A percentile compares a stretch with the other conserved stretches of the same genome.
phyloP scores from a whole-genome alignment of 345 rosid species.

The Pugionium cornutum region DNA sequence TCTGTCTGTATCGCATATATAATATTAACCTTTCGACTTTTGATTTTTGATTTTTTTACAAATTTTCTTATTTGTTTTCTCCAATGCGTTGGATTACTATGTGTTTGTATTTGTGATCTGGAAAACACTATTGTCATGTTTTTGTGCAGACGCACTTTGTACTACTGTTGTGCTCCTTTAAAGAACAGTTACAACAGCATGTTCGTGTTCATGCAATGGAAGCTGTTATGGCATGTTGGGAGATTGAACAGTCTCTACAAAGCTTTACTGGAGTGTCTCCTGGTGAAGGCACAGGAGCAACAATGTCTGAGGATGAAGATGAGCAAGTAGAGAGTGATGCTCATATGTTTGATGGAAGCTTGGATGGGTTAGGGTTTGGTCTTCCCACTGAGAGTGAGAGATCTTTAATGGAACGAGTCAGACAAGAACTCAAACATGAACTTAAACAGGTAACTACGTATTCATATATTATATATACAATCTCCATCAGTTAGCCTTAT shows the following conservation, averaged over 20 bases:
- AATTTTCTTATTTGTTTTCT: background rate
- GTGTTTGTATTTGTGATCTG: slow-evolving; percentile 12
- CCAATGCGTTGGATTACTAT: background rate
- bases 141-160: slow-evolving; percentile 83
- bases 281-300: slow-evolving; percentile 97
- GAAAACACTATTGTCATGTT: background rate
- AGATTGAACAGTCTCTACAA: slow-evolving; percentile 92
- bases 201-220: slow-evolving; percentile 99
- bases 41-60: background rate
- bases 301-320: slow-evolving; percentile 99
- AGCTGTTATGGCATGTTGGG: slow-evolving; percentile 99
- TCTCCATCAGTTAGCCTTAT: background rate
- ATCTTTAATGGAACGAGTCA: slow-evolving; percentile 94
- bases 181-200: slow-evolving; percentile 96
- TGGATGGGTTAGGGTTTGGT: slow-evolving; percentile 68
- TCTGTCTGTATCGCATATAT: slow-evolving; percentile 7
- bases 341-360: slow-evolving; percentile 54
- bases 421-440: slow-evolving; percentile 93
- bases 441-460: slow-evolving; percentile 66
- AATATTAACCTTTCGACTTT: slow-evolving; percentile 6
- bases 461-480: too few species aligned
- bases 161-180: slow-evolving; percentile 80
- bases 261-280: slow-evolving; percentile 98
- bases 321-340: slow-evolving; percentile 81
- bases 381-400: slow-evolving; percentile 95